phyloP scores from a whole-genome alignment of 2,329 filamentous ascomycete species.

The Myrmaecium sp. region DNA sequence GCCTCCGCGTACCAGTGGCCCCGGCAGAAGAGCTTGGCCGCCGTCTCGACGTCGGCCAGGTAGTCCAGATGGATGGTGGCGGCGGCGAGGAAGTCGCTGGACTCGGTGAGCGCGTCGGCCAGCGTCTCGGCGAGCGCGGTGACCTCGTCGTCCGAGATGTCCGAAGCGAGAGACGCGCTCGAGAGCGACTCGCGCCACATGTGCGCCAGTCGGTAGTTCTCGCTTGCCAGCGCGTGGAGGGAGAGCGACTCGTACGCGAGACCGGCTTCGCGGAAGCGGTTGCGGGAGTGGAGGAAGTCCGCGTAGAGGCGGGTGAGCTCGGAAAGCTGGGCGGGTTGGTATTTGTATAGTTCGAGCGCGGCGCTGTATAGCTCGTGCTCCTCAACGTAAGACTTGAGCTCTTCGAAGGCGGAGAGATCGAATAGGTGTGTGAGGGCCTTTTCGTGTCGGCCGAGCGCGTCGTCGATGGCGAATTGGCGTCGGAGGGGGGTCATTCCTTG shows the following conservation, averaged over 20 bases:
- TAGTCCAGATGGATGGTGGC: slow-evolving; percentile 71
- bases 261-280: slow-evolving; percentile 70
- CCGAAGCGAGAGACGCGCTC: slow-evolving; percentile 51
- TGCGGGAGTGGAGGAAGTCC: slow-evolving; percentile 54
- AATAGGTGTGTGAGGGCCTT: slow-evolving; percentile 71
- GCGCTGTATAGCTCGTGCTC: slow-evolving; percentile 66
- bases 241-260: slow-evolving; percentile 77
- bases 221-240: slow-evolving; percentile 57
- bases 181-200: slow-evolving; percentile 87
- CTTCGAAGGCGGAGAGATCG: slow-evolving; percentile 55
- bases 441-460: slow-evolving; percentile 57
- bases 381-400: slow-evolving; percentile 59
- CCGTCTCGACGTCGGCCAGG: slow-evolving; percentile 51
- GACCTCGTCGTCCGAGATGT: slow-evolving; percentile 41
- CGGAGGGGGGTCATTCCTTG: slow-evolving; percentile 56
- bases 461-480: slow-evolving; percentile 71
- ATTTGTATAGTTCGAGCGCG: slow-evolving; percentile 69
- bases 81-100: slow-evolving; percentile 67
- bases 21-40: slow-evolving; percentile 66
- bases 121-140: slow-evolving; percentile 53
- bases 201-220: slow-evolving; percentile 69
- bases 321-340: slow-evolving; percentile 49
- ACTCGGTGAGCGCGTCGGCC: slow-evolving; percentile 63
- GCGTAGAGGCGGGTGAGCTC: slow-evolving; percentile 67
- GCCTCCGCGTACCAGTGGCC: slow-evolving; percentile 80